These are phyloP conservation scores for Aureobasidium sp. DNA, from an alignment of 2,329 filamentous ascomycete genomes.

Conservation along the genomic window DNA sequence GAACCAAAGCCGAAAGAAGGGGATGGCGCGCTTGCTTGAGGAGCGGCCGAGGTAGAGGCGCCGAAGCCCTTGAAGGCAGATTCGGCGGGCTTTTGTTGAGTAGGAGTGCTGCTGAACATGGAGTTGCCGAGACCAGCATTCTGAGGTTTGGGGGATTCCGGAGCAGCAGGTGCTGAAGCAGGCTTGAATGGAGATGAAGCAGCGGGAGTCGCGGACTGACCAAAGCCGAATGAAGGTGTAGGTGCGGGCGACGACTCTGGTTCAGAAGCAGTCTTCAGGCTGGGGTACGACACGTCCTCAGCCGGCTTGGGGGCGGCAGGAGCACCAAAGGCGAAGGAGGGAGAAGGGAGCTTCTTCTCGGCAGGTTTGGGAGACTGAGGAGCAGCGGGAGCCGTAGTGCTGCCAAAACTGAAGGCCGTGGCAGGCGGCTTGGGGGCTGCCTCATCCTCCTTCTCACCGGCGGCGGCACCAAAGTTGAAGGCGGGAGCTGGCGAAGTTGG, in stretches of 20 bases:
- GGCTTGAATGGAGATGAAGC: conserved; percentile 4
- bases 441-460: not conserved
- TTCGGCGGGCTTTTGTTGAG: conserved; percentile 1
- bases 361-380: conserved; percentile 8
- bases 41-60: not conserved
- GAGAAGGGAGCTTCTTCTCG: conserved; percentile 5
- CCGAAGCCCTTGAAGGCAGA: conserved; percentile 8
- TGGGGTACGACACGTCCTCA: not conserved
- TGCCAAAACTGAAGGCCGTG: conserved; percentile 2
- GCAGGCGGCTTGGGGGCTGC: not conserved
- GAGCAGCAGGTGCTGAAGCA: not conserved
- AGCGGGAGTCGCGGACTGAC: not conserved
- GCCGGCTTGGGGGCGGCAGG: not conserved
- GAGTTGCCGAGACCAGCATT: not conserved
- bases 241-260: not conserved
- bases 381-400: not conserved
- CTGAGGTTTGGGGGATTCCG: not conserved
- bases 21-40: not conserved
- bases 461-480: not conserved
- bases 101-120: not conserved
- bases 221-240: not conserved
- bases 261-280: not conserved
- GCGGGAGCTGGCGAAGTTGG: not conserved
- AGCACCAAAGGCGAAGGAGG: not conserved
- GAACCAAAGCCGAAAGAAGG: not conserved